phyloP scores from a whole-genome alignment of 2,329 filamentous ascomycete genomes.

The Penicillium sp. region DNA sequence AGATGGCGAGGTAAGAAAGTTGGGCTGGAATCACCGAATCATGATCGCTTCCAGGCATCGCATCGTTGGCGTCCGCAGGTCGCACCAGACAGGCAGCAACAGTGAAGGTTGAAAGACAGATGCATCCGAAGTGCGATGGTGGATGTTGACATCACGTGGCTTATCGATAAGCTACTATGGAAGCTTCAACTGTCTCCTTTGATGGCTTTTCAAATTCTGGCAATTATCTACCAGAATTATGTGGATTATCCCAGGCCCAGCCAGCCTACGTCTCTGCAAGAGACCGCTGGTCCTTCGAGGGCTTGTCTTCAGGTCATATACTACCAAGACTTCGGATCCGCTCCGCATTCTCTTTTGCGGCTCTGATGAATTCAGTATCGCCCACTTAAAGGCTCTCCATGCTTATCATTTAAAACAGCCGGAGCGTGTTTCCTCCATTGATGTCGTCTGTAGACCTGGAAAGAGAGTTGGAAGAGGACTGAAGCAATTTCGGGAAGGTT shows the following conservation, averaged over 20 bases:
- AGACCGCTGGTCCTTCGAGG: constrained; percentile 6
- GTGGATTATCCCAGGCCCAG: constrained; percentile 20
- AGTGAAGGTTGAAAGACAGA: constrained; percentile 4
- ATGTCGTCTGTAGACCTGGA: constrained; percentile 72
- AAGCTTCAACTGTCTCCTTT: constrained; percentile 6
- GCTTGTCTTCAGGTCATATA: constrained; percentile 18
- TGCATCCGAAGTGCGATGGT: constrained; percentile 14
- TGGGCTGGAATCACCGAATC: constrained; percentile 61
- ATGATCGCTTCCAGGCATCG: constrained; percentile 33
- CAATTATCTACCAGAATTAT: constrained; percentile 12
- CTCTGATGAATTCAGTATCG: constrained; percentile 80
- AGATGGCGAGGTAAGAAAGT: constrained; percentile 85
- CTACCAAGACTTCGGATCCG: constrained; percentile 42
- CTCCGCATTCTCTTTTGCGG: constrained; percentile 87
- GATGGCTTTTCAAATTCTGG: background rate
- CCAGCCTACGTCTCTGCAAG: constrained; percentile 20
- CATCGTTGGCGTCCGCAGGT: constrained; percentile 20
- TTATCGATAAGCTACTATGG: constrained; percentile 20
- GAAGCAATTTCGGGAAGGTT: constrained; percentile 62
- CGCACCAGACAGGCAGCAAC: constrained; percentile 9
- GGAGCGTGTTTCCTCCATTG: constrained; percentile 61
- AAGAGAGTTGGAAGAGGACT: constrained; percentile 70
- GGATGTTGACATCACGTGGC: constrained; percentile 32
- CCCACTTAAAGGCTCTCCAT: constrained; percentile 62
- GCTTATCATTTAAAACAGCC: constrained; percentile 48